These are phyloP conservation scores for Liriodendron chinense DNA, from an alignment of 164 flowering plant genomes.

Conservation along the genomic window DNA sequence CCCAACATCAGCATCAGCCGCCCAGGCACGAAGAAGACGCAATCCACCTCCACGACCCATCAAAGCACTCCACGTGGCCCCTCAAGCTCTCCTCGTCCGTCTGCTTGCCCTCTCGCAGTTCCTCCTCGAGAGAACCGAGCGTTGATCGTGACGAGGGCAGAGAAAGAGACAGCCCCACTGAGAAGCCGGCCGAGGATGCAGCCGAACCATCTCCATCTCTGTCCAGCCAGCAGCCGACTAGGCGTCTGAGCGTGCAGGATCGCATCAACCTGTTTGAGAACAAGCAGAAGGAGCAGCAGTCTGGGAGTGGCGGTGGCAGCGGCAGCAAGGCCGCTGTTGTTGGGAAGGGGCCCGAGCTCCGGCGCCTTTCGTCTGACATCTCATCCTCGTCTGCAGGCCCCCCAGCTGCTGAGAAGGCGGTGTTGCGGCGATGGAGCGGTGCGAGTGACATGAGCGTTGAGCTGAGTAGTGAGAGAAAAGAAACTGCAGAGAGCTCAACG, in stretches of 20 bases:
- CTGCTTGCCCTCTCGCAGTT: constrained; percentile 22
- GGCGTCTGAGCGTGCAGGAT: constrained; percentile 95
- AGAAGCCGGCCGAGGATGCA: constrained; percentile 23
- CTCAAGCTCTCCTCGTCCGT: constrained; percentile 17
- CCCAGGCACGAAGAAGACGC: constrained; percentile 20
- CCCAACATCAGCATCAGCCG: constrained; percentile 16
- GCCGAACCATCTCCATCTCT: constrained; percentile 14
- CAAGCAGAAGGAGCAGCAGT: constrained; percentile 74
- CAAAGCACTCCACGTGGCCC: constrained; percentile 3
- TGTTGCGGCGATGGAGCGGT: constrained; percentile 95
- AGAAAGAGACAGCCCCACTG: constrained; percentile 16
- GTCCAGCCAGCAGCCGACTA: constrained; percentile 39
- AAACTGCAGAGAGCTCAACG: constrained; percentile 29
- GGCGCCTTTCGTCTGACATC: constrained; percentile 75
- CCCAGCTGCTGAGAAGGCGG: constrained; percentile 48
- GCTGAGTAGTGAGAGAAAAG: constrained; percentile 48
- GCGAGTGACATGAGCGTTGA: constrained; percentile 27
- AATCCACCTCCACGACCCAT: constrained; percentile 27
- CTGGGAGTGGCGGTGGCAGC: constrained; percentile 36
- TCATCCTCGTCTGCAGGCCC: constrained; percentile 23
- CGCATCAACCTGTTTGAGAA: constrained; percentile 86
- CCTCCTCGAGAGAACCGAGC: constrained; percentile 28
- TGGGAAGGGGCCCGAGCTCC: constrained; percentile 55
- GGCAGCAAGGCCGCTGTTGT: constrained; percentile 42
- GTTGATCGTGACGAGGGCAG: constrained; percentile 31